Evolutionary conservation across 305 asterid genomes (phyloP).

Genomic region (Nicotiana rustica): DNA sequence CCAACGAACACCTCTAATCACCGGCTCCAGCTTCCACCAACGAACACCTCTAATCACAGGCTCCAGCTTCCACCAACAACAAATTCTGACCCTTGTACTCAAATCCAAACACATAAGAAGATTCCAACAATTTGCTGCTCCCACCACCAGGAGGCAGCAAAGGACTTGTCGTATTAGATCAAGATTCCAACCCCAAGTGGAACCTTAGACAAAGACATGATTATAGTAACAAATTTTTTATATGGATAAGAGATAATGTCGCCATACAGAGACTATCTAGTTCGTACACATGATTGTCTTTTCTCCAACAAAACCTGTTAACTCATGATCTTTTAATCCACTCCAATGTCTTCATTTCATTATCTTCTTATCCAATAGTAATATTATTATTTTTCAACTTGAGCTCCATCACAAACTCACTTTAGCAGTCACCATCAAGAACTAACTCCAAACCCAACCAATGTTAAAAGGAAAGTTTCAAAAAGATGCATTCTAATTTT

Average conservation of each 20-base stretch:
- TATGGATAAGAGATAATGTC: conserved; percentile 32
- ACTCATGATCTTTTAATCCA: neutral
- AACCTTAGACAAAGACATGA: conserved; percentile 31
- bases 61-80: conserved; percentile 2
- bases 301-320: conserved; percentile 18
- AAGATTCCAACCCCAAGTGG: conserved; percentile 35
- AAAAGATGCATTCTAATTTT: neutral
- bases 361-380: neutral
- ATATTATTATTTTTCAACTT: neutral
- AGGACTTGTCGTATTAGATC: conserved; percentile 27
- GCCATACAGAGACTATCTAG: neutral
- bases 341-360: neutral
- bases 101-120: conserved; percentile 20
- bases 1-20: too few relatives aligned
- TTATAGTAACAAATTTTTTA: neutral
- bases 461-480: neutral
- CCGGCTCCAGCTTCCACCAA: neutral
- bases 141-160: neutral
- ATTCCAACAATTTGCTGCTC: conserved; percentile 24
- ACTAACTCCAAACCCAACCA: conserved; percentile 5
- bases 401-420: neutral
- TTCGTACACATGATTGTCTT: conserved; percentile 24
- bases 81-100: neutral
- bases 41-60: too few relatives aligned
- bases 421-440: conserved; percentile 16